Evolutionary conservation across 2,329 filamentous ascomycete species (phyloP).

Genomic region (Thelonectria rubi): DNA sequence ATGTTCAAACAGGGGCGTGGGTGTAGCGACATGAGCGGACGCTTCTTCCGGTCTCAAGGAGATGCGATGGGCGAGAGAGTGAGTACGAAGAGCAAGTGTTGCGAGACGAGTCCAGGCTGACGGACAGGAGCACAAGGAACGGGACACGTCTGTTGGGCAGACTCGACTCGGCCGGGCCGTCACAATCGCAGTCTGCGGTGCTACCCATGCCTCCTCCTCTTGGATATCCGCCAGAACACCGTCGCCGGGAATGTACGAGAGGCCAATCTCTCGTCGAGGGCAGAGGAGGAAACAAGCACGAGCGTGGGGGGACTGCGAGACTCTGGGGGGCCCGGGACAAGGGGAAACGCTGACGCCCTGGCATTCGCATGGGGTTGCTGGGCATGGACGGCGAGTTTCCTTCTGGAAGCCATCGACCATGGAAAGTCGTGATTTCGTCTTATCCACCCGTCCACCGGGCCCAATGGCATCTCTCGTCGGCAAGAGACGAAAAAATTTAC

Average conservation of each 20-base stretch:
- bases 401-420: conserved; percentile 36
- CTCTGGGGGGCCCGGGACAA: conserved; percentile 10
- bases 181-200: conserved; percentile 8
- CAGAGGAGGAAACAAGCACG: conserved; percentile 24
- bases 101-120: conserved; percentile 7
- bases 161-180: conserved; percentile 10
- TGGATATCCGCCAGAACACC: conserved; percentile 6
- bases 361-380: conserved; percentile 29
- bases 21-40: background rate
- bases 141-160: conserved; percentile 4
- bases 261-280: conserved; percentile 5
- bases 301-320: conserved; percentile 21
- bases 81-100: background rate
- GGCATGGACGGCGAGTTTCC: conserved; percentile 22
- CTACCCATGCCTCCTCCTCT: background rate
- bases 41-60: conserved; percentile 2
- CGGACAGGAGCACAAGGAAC: conserved; percentile 17
- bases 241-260: background rate
- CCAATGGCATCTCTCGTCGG: conserved; percentile 11
- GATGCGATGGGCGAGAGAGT: conserved; percentile 7
- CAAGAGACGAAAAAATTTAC: conserved; percentile 9
- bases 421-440: conserved; percentile 14
- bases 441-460: conserved; percentile 4
- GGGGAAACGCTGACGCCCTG: conserved; percentile 9
- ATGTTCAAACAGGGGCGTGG: conserved; percentile 10